These are phyloP conservation scores for Phytophthora hybrid DNA, from an alignment of 352 stramenopile genomes.

Conservation along the genomic window DNA sequence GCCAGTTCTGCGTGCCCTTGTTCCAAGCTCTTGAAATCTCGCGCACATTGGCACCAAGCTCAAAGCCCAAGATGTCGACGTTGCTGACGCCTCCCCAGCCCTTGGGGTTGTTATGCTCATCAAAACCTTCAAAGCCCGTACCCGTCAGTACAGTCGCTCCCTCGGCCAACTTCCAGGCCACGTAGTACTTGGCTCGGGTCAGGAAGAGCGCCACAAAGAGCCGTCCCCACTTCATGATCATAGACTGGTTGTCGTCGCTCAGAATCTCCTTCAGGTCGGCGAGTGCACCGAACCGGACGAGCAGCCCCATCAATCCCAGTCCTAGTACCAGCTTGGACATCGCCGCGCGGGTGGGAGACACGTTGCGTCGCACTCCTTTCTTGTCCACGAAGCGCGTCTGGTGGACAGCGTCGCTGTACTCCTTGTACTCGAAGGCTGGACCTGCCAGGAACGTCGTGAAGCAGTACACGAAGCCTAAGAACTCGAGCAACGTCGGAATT, in stretches of 20 bases:
- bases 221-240: neutral
- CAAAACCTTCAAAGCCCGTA: constrained; percentile 95
- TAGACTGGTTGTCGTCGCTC: neutral
- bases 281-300: constrained; percentile 37
- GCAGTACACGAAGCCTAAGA: constrained; percentile 97
- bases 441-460: constrained; percentile 96
- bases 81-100: constrained; percentile 97
- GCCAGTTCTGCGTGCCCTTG: constrained; percentile 97
- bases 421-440: constrained; percentile 95
- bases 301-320: constrained; percentile 65
- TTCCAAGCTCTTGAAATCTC: constrained; percentile 94
- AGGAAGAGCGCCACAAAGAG: neutral
- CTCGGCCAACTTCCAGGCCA: constrained; percentile 94
- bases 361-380: neutral
- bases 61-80: constrained; percentile 96
- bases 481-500: constrained; percentile 94
- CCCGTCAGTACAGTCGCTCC: constrained; percentile 84
- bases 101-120: constrained; percentile 79
- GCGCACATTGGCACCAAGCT: constrained; percentile 67
- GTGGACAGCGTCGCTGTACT: constrained; percentile 29
- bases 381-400: neutral
- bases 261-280: neutral
- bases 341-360: neutral
- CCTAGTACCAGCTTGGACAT: constrained; percentile 84
- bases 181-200: constrained; percentile 96